Evolutionary conservation across 106 monocot species (phyloP), one percentile per base, ranked within the genome.

Genomic region (Hemerocallis citrina): DNA sequence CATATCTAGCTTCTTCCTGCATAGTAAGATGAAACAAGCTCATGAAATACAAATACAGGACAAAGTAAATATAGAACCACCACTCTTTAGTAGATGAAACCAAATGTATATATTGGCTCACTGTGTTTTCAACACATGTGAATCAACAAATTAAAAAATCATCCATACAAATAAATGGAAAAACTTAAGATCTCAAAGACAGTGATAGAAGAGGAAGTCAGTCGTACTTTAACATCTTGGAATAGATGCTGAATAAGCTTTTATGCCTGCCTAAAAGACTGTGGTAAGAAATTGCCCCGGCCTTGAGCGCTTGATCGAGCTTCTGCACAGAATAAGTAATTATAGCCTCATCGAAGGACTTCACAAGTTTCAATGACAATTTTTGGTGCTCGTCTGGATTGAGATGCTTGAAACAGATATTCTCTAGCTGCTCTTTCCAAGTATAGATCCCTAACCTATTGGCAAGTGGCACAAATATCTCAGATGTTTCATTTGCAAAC

Each of bases 381-480:
- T 74, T 61, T 21, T 32, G 40, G 27, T 80, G 56, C 61, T 80
- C 29, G 27, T 74, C 70, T 16, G 80, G 80, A 56, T 71, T 15
- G 43, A 80, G 70, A 63, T 80, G 56, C 61, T 80, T 80, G 46
- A 80, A 80, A 63, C 80, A 80, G n/a, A 75, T 14, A 59, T 71
- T 75, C 57, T 80, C 80, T 2, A 80, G 47, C 52, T 71, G 74
- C 39, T 80, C 74, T 55, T 80, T 80, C 80, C 80, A n/a, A n/a
- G n/a, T n/a, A n/a, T n/a, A n/a, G n/a, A 81, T 75, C 20, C 81
- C 81, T 23, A 81, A 45, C 34, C 81, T 66, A 27, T 81, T 81
- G 24, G 81, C 75, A 62, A 81, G 42, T n/a, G 75, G 81, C 29
- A 68, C 67, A 64, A 81, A 75, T 8, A 81, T 72, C 39, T 81